Evolutionary conservation across 1,284 basidiomycete species (phyloP).

Genomic region (Stereum hirsutum): DNA sequence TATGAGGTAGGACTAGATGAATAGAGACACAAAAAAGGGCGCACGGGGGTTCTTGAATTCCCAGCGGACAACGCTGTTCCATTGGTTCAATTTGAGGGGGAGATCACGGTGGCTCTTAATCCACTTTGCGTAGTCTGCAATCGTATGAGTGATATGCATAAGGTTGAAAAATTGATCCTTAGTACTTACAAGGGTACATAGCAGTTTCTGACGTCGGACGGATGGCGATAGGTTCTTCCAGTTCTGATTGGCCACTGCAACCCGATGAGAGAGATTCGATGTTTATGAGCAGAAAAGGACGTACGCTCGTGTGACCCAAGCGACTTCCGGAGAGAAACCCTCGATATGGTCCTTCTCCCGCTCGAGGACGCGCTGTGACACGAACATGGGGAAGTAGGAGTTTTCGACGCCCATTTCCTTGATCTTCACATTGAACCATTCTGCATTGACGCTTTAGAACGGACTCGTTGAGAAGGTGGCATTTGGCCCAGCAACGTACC

Average conservation of each 20-base stretch:
- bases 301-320: slow-evolving; percentile 96
- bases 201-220: slow-evolving; percentile 97
- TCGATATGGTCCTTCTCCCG: slow-evolving; percentile 98
- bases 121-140: slow-evolving; percentile 88
- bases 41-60: slow-evolving; percentile 98
- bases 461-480: no score
- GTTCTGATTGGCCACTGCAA: slow-evolving; percentile 78
- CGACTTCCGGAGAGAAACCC: slow-evolving; percentile 99
- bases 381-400: slow-evolving; percentile 99
- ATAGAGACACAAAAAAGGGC: slow-evolving; percentile 10
- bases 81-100: slow-evolving; percentile 96
- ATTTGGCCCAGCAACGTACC: slow-evolving; percentile 34
- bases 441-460: slow-evolving; percentile 35
- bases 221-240: slow-evolving; percentile 97
- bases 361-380: slow-evolving; percentile 89
- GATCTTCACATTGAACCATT: slow-evolving; percentile 89
- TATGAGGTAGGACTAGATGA: not conserved
- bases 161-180: not conserved
- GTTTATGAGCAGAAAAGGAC: slow-evolving; percentile 21
- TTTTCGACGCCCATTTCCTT: slow-evolving; percentile 95
- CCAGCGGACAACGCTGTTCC: slow-evolving; percentile 99
- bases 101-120: slow-evolving; percentile 97
- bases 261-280: not conserved
- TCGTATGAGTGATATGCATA: not conserved
- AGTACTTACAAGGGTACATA: slow-evolving; percentile 86